These are phyloP conservation scores for Cnidoscolus chayamansa DNA, from an alignment of 441 rosid species.

Conservation along the genomic window DNA sequence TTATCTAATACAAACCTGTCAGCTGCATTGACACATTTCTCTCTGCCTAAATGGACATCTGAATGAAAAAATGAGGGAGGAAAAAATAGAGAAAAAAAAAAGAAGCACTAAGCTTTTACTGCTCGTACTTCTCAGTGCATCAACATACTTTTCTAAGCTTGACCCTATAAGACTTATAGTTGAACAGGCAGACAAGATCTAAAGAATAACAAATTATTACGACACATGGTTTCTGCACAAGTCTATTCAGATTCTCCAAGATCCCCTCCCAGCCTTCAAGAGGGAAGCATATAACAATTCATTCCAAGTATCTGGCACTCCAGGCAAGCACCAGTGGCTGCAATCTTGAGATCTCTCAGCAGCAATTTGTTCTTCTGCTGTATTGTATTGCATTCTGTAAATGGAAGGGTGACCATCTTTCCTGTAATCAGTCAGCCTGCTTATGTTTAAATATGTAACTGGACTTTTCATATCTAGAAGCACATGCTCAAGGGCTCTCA, in stretches of 20 bases:
- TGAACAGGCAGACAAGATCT: background rate
- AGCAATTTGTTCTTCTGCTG: slow-evolving; percentile 44
- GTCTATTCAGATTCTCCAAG: slow-evolving; percentile 33
- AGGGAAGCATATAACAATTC: slow-evolving; percentile 73
- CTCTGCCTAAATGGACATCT: background rate
- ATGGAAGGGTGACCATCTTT: slow-evolving; percentile 89
- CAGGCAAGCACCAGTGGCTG: slow-evolving; percentile 98
- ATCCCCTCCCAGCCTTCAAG: slow-evolving; percentile 48
- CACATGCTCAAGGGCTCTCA: slow-evolving; percentile 56
- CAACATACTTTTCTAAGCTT: background rate
- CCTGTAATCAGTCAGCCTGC: slow-evolving; percentile 69
- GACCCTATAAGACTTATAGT: background rate
- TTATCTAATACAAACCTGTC: background rate
- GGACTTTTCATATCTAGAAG: slow-evolving; percentile 50
- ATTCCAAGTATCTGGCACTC: slow-evolving; percentile 90
- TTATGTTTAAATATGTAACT: slow-evolving; percentile 68
- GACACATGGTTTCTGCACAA: slow-evolving; percentile 12
- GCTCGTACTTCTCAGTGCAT: background rate
- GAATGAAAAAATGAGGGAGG: background rate
- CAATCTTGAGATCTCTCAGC: slow-evolving; percentile 76
- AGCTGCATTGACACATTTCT: background rate
- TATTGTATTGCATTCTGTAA: slow-evolving; percentile 49
- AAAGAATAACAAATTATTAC: slow-evolving; percentile 8
- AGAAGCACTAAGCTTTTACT: background rate
- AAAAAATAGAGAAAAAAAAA: background rate